Evolutionary conservation across 805 yeast species (phyloP), one percentile per base, ranked within the genome.

Genomic region (Wickerhamiella musiphila): DNA sequence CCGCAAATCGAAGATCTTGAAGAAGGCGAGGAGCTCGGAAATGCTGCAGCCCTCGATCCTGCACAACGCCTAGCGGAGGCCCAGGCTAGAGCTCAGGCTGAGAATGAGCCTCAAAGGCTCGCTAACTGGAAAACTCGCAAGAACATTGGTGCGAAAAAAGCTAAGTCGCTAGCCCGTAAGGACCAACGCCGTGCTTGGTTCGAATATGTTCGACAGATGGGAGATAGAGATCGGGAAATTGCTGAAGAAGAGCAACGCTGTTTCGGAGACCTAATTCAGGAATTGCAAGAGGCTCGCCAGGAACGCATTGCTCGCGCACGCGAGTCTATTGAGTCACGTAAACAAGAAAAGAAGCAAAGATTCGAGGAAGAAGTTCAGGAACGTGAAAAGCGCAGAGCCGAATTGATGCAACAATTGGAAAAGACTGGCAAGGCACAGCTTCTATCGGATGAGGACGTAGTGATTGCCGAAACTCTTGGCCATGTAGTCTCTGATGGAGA

Each of bases 71-170:
- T n/a, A n/a, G 39, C 35, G n/a, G 34, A 31, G 18, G 39, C 39
- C 9, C 26, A 33, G 27, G 22, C 28, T 3, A 29, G 18, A 18
- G 38, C 32, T 4, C 35, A 34, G 32, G 30, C 32, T 10, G 34
- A 28, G n/a, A 39, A 37, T 13, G 37, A 35, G 26, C 41, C 40
- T 5, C 32, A 29, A 28, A 35, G 39, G 14, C 36, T 37, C 19
- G 34, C 35, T 7, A 39, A 40, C 9, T 46, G 50, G 50, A 46
- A 46, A 31, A 40, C 34, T 17, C 40, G 43, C 16, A 35, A 31
- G 16, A n/a, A n/a, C n/a, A 53, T 52, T 3, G 56, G 57, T 18
- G 38, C 49, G 13, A 53, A 53, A 35, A 53, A 53, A 43, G 46
- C 56, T 26, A 44, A 43, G 31, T 48, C 56, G 14, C 43, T 51